phyloP scores from a whole-genome alignment of 352 stramenopile genomes.

The Phytophthora nicotianae region DNA sequence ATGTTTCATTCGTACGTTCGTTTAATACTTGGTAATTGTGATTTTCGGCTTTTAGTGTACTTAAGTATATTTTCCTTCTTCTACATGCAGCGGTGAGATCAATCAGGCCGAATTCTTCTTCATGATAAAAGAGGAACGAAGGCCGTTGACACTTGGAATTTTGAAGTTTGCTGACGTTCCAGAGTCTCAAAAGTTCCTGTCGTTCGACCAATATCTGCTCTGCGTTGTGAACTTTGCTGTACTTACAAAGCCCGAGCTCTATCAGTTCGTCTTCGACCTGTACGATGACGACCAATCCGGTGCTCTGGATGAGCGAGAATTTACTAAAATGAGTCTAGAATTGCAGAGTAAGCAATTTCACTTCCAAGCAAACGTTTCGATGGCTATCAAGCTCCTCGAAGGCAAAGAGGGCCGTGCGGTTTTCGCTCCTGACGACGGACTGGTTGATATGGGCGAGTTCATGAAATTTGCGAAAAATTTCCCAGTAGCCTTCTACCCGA shows the following conservation, averaged over 20 bases:
- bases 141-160: constrained; percentile 60
- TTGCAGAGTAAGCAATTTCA: constrained; percentile 70
- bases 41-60: not conserved
- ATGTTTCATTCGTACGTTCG: constrained; percentile 74
- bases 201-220: constrained; percentile 67
- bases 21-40: not conserved
- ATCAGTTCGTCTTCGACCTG: constrained; percentile 73
- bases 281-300: constrained; percentile 68
- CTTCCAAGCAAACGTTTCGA: constrained; percentile 68
- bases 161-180: constrained; percentile 49
- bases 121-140: constrained; percentile 67
- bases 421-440: constrained; percentile 37
- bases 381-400: constrained; percentile 57
- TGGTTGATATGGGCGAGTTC: constrained; percentile 54
- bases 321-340: constrained; percentile 65
- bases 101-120: constrained; percentile 78
- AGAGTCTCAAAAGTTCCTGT: constrained; percentile 57
- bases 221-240: constrained; percentile 64
- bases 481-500: constrained; percentile 57
- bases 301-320: constrained; percentile 65
- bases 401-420: constrained; percentile 34
- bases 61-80: not conserved
- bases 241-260: constrained; percentile 70
- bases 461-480: constrained; percentile 60
- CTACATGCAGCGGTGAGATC: constrained; percentile 56